These are phyloP conservation scores for Alternaria burnsii DNA, from an alignment of 2,329 filamentous ascomycete genomes.

Conservation along the genomic window DNA sequence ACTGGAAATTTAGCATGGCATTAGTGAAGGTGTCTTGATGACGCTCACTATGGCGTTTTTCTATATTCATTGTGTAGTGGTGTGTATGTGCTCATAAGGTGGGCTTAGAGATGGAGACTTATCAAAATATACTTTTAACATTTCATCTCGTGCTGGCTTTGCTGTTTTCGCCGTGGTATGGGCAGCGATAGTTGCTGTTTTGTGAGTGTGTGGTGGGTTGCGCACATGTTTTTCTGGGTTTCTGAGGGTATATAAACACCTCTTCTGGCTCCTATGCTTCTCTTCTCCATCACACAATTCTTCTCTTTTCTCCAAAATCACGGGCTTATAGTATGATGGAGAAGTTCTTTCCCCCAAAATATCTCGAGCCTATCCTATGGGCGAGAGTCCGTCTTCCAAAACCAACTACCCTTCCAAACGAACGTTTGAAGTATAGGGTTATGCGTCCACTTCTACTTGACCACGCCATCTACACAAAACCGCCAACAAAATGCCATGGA, in stretches of 20 bases:
- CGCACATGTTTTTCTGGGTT: background rate
- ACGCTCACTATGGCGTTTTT: slow-evolving; percentile 2
- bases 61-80: background rate
- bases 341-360: no score
- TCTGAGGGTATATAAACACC: background rate
- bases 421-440: background rate
- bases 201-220: background rate
- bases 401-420: background rate
- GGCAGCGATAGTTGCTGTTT: background rate
- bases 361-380: background rate
- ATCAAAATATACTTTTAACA: background rate
- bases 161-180: background rate
- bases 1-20: background rate
- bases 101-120: background rate
- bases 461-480: background rate
- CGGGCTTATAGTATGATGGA: no score
- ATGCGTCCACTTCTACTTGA: background rate
- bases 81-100: background rate
- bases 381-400: background rate
- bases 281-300: no score
- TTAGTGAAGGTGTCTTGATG: background rate
- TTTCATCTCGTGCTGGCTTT: background rate
- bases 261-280: background rate
- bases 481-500: no score
- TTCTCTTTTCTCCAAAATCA: background rate